Conservation (phyloP, 1,284 basidiomycete genomes). For the Fomes fomentarius region DNA sequence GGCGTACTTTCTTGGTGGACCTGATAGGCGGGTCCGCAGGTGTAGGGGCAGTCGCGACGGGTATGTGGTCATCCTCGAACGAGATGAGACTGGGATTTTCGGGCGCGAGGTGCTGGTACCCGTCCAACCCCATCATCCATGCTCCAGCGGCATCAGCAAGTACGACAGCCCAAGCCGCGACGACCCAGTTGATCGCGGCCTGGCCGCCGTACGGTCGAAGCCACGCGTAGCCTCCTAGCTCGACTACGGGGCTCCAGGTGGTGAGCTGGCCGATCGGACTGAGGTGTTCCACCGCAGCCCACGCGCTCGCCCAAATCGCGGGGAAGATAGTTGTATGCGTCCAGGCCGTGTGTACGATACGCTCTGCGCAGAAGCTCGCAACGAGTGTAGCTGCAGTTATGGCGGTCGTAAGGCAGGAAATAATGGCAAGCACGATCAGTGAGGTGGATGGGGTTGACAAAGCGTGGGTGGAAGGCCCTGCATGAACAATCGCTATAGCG, state of each 20-base stretch:
- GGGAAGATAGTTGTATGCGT: slow-evolving; percentile 62
- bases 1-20: slow-evolving; percentile 17
- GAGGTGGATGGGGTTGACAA: slow-evolving; percentile 57
- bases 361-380: slow-evolving; percentile 37
- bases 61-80: slow-evolving; percentile 13
- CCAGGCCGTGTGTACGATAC: slow-evolving; percentile 40
- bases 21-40: neutral
- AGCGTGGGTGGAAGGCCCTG: slow-evolving; percentile 54
- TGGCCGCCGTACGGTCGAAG: slow-evolving; percentile 58
- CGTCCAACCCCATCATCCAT: slow-evolving; percentile 57
- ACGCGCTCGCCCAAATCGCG: slow-evolving; percentile 64
- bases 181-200: slow-evolving; percentile 66
- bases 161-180: slow-evolving; percentile 72
- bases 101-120: slow-evolving; percentile 17
- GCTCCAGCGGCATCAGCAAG: slow-evolving; percentile 50
- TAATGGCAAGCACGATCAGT: slow-evolving; percentile 43
- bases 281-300: slow-evolving; percentile 52
- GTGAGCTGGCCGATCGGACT: slow-evolving; percentile 72
- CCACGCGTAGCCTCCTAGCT: slow-evolving; percentile 63
- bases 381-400: slow-evolving; percentile 45
- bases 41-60: neutral
- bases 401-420: slow-evolving; percentile 48
- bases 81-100: slow-evolving; percentile 11
- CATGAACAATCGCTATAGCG: slow-evolving; percentile 50
- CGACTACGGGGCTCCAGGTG: slow-evolving; percentile 65